Base-by-base conservation (phyloP, 441 rosid genomes). In the Gossypium lobatum region DNA sequence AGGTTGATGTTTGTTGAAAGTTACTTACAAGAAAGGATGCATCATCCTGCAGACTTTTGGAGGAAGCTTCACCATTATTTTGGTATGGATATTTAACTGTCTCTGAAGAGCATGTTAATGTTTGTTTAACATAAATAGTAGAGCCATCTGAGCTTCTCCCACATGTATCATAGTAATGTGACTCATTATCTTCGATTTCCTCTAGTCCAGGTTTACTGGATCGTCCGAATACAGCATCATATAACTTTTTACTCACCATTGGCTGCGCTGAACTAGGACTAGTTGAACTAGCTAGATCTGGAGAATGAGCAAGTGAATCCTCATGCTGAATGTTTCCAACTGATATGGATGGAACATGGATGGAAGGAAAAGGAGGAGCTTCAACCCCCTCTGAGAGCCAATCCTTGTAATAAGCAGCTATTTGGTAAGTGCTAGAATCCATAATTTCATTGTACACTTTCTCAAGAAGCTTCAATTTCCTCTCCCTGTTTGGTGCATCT, bases 341-440 rank as follows among this genome's bases (percentile, higher is more conserved):
- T 55, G 88, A 80, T 16, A 72, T 60, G 10, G 81, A 71, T n/a
- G 92, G 92, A 62, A 88, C 65, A 66, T 26, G 74, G 72, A 89
- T 75, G 0, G 82, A 78, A 76, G 94, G 94, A 70, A 85, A 42
- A 3, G 86, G 50, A 28, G 92, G 89, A 77, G 77, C 82, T 78
- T 86, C 90, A 53, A 83, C 46, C 6, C 88, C 88, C 59, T 82
- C 92, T 2, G 84, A 78, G 46, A 89, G 88, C 94, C 94, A 88
- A 61, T 85, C 88, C 86, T 78, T 86, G 87, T 88, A 89, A 83
- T 89, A 89, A 71, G 68, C 79, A 70, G 92, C 89, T 71, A 87
- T 77, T 70, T 85, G 89, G 55, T 64, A 77, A 65, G 95, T 89
- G 23, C 88, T 85, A 2, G 87, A 85, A 80, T 89, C 88, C 75